phyloP scores from a whole-genome alignment of 2,329 filamentous ascomycete species.

The Fonsecaea monophora region DNA sequence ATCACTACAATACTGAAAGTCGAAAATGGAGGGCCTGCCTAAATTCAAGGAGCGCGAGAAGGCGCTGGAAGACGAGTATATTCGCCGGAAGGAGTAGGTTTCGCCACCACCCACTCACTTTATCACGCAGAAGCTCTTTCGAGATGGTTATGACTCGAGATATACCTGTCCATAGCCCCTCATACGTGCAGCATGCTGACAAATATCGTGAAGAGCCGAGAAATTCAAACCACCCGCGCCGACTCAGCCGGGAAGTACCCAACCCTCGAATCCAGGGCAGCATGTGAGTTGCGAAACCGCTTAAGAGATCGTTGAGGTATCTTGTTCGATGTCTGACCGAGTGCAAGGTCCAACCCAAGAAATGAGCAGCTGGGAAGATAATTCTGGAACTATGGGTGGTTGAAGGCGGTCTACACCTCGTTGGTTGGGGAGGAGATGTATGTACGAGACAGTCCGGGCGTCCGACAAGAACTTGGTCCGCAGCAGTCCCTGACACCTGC shows the following conservation, averaged over 20 bases:
- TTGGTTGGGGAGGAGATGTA: no score
- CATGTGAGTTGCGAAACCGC: constrained; percentile 10
- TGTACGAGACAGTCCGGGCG: no score
- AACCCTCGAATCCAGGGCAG: constrained; percentile 17
- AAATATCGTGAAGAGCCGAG: constrained; percentile 23
- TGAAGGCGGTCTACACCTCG: not conserved
- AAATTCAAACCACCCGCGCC: constrained; percentile 31
- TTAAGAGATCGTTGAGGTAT: not conserved
- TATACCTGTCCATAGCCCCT: not conserved
- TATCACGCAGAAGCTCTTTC: not conserved
- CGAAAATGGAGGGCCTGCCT: constrained; percentile 34
- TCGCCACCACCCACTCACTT: not conserved
- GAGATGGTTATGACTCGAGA: not conserved
- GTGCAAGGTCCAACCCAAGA: constrained; percentile 4
- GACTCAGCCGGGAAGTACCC: constrained; percentile 15
- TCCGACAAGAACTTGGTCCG: no score
- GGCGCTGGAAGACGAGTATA: constrained; percentile 38
- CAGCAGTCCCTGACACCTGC: no score
- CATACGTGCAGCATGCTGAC: not conserved
- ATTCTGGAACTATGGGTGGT: not conserved
- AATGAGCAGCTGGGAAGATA: not conserved
- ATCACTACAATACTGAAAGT: not conserved
- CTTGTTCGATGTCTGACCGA: not conserved
- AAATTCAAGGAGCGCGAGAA: constrained; percentile 39
- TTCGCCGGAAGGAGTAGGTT: constrained; percentile 38